Evolutionary conservation across 345 rosid species (phyloP), one percentile per base, ranked within the genome.

Genomic region (Pseudoturritis turrita): DNA sequence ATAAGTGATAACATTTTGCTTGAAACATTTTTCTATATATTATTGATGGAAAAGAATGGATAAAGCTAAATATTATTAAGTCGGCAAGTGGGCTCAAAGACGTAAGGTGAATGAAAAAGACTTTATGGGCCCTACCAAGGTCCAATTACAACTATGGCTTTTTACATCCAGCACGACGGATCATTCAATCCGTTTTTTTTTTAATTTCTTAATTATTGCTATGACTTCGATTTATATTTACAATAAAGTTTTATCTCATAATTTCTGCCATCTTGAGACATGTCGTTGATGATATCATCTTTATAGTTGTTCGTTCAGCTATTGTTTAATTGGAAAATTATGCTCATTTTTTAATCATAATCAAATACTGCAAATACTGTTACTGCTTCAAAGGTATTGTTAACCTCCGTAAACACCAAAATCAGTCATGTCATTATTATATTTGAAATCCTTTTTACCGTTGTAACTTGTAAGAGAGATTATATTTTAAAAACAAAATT

Each of bases 101-200:
- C 61, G 29, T 58, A 39, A 45, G 58, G 56, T 55, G 55, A 35
- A 64, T 19, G 50, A 46, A 65, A 66, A 40, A 21, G 37, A 65
- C 61, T 18, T 17, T 7, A 57, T 57, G 12, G 65, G 77, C 37
- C 77, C 54, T 49, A 66, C 61, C 1, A 44, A 6, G 40, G 72
- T 66, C 77, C 72, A 74, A 66, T 66, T 29, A 74, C 67, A 74
- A 14, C 68, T 58, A 40, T 55, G 55, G 68, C 68, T 50, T 66
- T 66, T 66, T 57, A 22, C 62, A 66, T 66, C 46, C 45, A 74
- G 68, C 72, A 74, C 47, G 46, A 66, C 37, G 8, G 37, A 53
- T 49, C 52, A 37, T 49, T 54, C 44, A 47, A 70, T 74, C 67
- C 46, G 15, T 39, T 39, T n/a, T n/a, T n/a, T n/a, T n/a, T n/a